These are phyloP conservation scores for Neurospora tetrasperma DNA, from an alignment of 495 filamentous ascomycete genomes.

Conservation along the genomic window DNA sequence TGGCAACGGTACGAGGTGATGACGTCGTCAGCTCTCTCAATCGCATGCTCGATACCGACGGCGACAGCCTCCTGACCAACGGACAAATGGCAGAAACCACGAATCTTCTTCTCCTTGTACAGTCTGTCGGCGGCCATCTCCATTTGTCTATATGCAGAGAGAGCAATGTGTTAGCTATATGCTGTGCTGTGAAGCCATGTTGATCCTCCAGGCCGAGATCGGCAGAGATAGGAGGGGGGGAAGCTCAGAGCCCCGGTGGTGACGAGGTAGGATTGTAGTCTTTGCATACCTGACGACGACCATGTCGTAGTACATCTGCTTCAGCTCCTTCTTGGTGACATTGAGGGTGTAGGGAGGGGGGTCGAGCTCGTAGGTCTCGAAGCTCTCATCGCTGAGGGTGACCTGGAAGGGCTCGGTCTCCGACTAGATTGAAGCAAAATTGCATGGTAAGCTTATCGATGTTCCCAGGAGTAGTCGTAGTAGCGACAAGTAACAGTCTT, in stretches of 20 bases:
- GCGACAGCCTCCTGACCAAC: slow-evolving; percentile 97
- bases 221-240: neutral
- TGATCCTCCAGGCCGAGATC: neutral
- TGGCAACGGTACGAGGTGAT: slow-evolving; percentile 99
- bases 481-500: neutral
- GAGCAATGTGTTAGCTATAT: neutral
- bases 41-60: slow-evolving; percentile 91
- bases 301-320: slow-evolving; percentile 99
- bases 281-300: slow-evolving; percentile 68
- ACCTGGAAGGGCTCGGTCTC: slow-evolving; percentile 92
- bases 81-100: slow-evolving; percentile 97
- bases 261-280: neutral
- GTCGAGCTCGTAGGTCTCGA: slow-evolving; percentile 98
- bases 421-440: slow-evolving; percentile 43
- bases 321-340: slow-evolving; percentile 93
- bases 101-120: slow-evolving; percentile 99
- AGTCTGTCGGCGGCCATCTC: slow-evolving; percentile 97
- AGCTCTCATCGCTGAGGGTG: slow-evolving; percentile 90
- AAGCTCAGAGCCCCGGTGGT: neutral
- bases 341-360: slow-evolving; percentile 83
- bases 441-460: neutral
- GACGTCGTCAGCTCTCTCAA: slow-evolving; percentile 80
- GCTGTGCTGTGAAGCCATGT: neutral
- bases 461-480: neutral
- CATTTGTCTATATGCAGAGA: slow-evolving; percentile 62